These are phyloP conservation scores for Beauveria medogensis DNA, from an alignment of 2,329 filamentous ascomycete genomes.

Conservation along the genomic window DNA sequence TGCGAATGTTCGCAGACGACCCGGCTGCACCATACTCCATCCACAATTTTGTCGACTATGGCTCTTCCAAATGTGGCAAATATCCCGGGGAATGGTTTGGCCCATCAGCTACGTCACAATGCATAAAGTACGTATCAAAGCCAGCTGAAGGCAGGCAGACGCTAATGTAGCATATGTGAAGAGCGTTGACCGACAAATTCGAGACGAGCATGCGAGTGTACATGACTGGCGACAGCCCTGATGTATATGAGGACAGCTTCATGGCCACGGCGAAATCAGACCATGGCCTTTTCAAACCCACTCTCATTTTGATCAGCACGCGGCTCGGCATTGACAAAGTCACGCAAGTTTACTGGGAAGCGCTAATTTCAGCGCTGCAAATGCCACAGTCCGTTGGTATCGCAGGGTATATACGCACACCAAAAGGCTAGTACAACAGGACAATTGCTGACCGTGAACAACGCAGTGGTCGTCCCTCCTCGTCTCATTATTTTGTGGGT, in stretches of 20 bases:
- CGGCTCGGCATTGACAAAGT: slow-evolving; percentile 89
- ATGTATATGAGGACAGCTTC: slow-evolving; percentile 88
- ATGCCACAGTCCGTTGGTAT: slow-evolving; percentile 93
- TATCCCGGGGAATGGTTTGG: slow-evolving; percentile 98
- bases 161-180: slow-evolving; percentile 27
- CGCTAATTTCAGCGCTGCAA: slow-evolving; percentile 75
- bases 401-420: slow-evolving; percentile 57
- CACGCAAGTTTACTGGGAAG: slow-evolving; percentile 90
- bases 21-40: slow-evolving; percentile 84
- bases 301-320: slow-evolving; percentile 80
- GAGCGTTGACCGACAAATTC: slow-evolving; percentile 64
- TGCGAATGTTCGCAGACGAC: slow-evolving; percentile 82
- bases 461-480: slow-evolving; percentile 76
- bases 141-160: background rate
- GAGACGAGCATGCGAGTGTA: slow-evolving; percentile 69
- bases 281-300: slow-evolving; percentile 65
- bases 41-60: slow-evolving; percentile 86
- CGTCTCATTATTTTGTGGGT: slow-evolving; percentile 61
- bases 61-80: slow-evolving; percentile 80
- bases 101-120: slow-evolving; percentile 88
- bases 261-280: slow-evolving; percentile 65
- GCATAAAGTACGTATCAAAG: slow-evolving; percentile 66
- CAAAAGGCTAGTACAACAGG: slow-evolving; percentile 1
- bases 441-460: background rate
- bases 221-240: slow-evolving; percentile 78